Evolutionary conservation across 2,329 filamentous ascomycete genomes (phyloP).

Genomic region (Penicillium sp.): DNA sequence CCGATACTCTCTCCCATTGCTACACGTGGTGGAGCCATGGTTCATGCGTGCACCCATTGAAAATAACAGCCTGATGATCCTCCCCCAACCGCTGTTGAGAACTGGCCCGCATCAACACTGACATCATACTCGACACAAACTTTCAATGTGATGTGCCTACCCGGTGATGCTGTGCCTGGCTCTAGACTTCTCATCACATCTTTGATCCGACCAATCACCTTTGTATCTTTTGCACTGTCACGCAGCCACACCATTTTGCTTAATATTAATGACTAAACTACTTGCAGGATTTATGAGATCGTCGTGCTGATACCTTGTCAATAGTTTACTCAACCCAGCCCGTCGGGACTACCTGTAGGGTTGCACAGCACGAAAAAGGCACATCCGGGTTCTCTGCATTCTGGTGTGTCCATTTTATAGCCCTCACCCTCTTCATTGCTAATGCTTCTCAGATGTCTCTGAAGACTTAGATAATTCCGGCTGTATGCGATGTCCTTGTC

Average conservation of each 20-base stretch:
- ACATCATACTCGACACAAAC: constrained; percentile 6
- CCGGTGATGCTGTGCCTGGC: neutral
- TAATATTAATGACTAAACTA: constrained; percentile 1
- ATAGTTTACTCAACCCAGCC: constrained; percentile 11
- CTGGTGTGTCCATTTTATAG: neutral
- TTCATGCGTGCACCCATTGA: constrained; percentile 8
- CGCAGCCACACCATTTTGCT: neutral
- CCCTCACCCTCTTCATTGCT: neutral
- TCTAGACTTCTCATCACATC: constrained; percentile 4
- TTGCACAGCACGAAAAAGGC: constrained; percentile 9
- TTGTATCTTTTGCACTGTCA: neutral
- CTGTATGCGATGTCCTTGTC: constrained; percentile 38
- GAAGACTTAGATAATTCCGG: neutral
- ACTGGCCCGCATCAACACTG: constrained; percentile 3
- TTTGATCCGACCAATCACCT: neutral
- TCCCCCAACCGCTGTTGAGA: constrained; percentile 1
- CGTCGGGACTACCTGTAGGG: constrained; percentile 8
- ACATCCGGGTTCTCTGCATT: neutral
- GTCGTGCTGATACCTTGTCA: constrained; percentile 9
- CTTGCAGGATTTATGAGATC: constrained; percentile 1
- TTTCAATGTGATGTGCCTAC: neutral
- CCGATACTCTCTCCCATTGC: neutral
- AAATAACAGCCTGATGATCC: constrained; percentile 3
- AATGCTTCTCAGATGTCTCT: neutral
- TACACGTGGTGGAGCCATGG: constrained; percentile 1